These are phyloP conservation scores for Fusarium nelsonii DNA, from an alignment of 2,329 filamentous ascomycete genomes.

Conservation along the genomic window DNA sequence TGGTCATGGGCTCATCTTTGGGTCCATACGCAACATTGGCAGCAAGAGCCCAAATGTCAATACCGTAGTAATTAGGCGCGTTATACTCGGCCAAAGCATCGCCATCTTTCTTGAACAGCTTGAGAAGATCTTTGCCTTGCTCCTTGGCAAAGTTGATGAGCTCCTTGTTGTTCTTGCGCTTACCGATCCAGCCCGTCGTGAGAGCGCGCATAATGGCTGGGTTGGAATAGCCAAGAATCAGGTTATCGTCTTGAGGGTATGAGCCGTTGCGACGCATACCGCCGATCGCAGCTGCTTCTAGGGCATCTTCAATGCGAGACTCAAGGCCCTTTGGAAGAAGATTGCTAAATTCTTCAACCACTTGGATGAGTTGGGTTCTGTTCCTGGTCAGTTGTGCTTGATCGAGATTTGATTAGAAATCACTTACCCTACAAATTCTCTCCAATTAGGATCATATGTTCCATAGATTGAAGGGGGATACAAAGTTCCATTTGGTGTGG, in stretches of 20 bases:
- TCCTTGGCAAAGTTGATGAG: constrained; percentile 54
- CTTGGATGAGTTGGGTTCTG: constrained; percentile 13
- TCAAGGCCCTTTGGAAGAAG: constrained; percentile 9
- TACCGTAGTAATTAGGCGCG: constrained; percentile 19
- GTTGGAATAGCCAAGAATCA: constrained; percentile 56
- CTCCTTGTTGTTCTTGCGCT: constrained; percentile 53
- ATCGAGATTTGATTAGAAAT: fast-evolving
- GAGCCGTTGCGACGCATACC: constrained; percentile 26
- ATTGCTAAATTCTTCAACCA: constrained; percentile 13
- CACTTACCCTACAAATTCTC: constrained; percentile 19
- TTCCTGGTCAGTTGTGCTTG: fast-evolving
- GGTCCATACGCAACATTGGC: constrained; percentile 17
- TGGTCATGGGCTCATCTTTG: constrained; percentile 21
- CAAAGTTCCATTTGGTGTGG: constrained; percentile 4
- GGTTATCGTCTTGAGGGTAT: constrained; percentile 2
- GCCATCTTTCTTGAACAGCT: constrained; percentile 45
- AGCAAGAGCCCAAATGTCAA: constrained; percentile 22
- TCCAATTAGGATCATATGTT: constrained; percentile 19
- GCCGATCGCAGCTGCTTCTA: constrained; percentile 15
- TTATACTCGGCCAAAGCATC: constrained; percentile 17
- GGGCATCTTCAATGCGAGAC: constrained; percentile 11
- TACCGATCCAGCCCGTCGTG: constrained; percentile 57
- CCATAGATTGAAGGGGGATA: constrained; percentile 23
- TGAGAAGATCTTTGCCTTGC: constrained; percentile 49
- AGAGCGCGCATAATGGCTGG: constrained; percentile 57